These are phyloP conservation scores for Hypoxylon sp. DNA, from an alignment of 2,329 filamentous ascomycete species.

Conservation along the genomic window DNA sequence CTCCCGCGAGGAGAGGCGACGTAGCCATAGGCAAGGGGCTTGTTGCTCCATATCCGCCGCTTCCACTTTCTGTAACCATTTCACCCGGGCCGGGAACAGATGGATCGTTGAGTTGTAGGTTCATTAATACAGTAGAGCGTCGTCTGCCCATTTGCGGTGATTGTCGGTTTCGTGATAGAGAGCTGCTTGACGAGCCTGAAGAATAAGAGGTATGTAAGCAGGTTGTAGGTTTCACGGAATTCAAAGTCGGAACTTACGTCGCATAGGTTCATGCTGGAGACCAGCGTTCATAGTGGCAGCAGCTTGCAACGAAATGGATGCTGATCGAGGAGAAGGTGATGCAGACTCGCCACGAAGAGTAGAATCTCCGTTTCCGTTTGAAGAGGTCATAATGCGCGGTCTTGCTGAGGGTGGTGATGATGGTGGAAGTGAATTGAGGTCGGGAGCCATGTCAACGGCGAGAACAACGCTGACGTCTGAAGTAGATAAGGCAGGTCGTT, in stretches of 20 bases:
- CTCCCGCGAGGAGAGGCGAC: slow-evolving; percentile 61
- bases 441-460: slow-evolving; percentile 63
- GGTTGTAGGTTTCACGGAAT: background rate
- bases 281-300: slow-evolving; percentile 84
- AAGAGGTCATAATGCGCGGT: slow-evolving; percentile 58
- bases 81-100: slow-evolving; percentile 77
- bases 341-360: slow-evolving; percentile 64
- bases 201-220: slow-evolving; percentile 28
- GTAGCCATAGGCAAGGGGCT: slow-evolving; percentile 65
- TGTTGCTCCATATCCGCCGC: slow-evolving; percentile 54
- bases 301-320: slow-evolving; percentile 80
- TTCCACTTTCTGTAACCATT: slow-evolving; percentile 68
- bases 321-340: slow-evolving; percentile 74
- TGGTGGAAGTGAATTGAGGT: slow-evolving; percentile 72
- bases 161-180: slow-evolving; percentile 62
- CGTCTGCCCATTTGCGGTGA: slow-evolving; percentile 70
- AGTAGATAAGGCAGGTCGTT: slow-evolving; percentile 12
- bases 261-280: slow-evolving; percentile 75
- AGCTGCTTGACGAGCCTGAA: slow-evolving; percentile 68
- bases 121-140: slow-evolving; percentile 79
- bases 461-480: slow-evolving; percentile 22
- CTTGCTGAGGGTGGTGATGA: slow-evolving; percentile 59
- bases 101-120: slow-evolving; percentile 81
- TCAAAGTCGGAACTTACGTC: slow-evolving; percentile 61
- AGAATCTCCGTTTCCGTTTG: slow-evolving; percentile 51